These are phyloP conservation scores for Bretziella fagacearum DNA, from an alignment of 2,329 filamentous ascomycete genomes.

Conservation along the genomic window DNA sequence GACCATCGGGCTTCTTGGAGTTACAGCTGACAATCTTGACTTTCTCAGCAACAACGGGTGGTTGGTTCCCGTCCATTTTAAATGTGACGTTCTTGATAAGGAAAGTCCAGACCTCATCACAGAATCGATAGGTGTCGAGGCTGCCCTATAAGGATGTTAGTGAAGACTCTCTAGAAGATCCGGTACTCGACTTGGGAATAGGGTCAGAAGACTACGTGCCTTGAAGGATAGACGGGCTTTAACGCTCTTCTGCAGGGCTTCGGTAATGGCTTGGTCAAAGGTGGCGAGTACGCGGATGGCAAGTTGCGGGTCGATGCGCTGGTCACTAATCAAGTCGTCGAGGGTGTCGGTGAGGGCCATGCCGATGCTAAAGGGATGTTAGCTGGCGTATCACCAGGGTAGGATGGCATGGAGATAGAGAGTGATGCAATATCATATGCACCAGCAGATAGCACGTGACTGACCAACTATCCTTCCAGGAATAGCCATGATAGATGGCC, in stretches of 20 bases:
- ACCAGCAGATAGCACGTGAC: not conserved
- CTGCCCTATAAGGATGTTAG: slow-evolving; percentile 47
- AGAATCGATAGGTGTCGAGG: slow-evolving; percentile 96
- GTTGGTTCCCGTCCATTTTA: slow-evolving; percentile 67
- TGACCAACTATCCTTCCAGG: too few relatives aligned
- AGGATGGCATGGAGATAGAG: too few relatives aligned
- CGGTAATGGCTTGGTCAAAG: slow-evolving; percentile 86
- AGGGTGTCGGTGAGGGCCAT: slow-evolving; percentile 88
- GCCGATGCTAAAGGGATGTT: slow-evolving; percentile 63
- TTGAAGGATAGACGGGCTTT: slow-evolving; percentile 88
- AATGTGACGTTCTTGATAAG: slow-evolving; percentile 98
- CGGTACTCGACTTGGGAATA: not conserved
- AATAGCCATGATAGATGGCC: too few relatives aligned
- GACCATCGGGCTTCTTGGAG: slow-evolving; percentile 49
- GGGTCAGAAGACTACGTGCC: too few relatives aligned
- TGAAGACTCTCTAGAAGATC: not conserved
- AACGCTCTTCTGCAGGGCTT: slow-evolving; percentile 81
- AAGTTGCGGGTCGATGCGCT: slow-evolving; percentile 90
- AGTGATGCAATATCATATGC: not conserved
- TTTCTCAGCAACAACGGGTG: slow-evolving; percentile 65
- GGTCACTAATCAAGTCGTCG: slow-evolving; percentile 86
- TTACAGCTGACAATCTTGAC: slow-evolving; percentile 99
- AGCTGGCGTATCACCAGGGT: too few relatives aligned
- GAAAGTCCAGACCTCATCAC: slow-evolving; percentile 99
- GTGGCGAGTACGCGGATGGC: slow-evolving; percentile 96